Evolutionary conservation across 805 yeast genomes (phyloP).

Genomic region (Tanozyma kutaoensis): DNA sequence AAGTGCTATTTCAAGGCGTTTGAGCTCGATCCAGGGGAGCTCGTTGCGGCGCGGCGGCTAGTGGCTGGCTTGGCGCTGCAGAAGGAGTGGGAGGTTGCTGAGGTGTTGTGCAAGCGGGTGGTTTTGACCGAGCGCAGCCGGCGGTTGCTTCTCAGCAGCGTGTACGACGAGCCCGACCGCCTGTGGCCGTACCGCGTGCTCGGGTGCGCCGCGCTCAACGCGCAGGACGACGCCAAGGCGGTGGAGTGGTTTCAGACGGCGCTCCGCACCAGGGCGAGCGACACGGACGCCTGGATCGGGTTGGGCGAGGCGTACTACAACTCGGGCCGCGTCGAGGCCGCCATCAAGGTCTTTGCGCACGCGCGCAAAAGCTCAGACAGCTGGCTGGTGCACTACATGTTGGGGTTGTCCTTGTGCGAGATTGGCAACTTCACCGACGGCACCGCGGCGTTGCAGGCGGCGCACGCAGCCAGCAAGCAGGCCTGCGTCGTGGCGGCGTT

Average conservation of each 20-base stretch:
- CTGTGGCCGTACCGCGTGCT: conserved; percentile 87
- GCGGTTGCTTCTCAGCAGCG: conserved; percentile 22
- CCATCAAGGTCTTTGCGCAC: conserved; percentile 65
- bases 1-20: conserved; percentile 85
- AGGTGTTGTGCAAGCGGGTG: conserved; percentile 53
- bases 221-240: conserved; percentile 62
- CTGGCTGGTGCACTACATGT: conserved; percentile 53
- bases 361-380: conserved; percentile 40
- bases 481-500: too few species aligned
- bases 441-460: conserved; percentile 32
- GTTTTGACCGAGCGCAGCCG: conserved; percentile 51
- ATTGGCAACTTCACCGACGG: conserved; percentile 55
- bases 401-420: conserved; percentile 51
- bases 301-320: conserved; percentile 90
- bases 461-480: too few species aligned
- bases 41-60: conserved; percentile 59
- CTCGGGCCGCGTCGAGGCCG: conserved; percentile 80
- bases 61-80: conserved; percentile 54
- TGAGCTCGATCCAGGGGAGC: conserved; percentile 69
- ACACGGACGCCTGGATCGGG: conserved; percentile 81
- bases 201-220: conserved; percentile 66
- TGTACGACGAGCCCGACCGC: conserved; percentile 18
- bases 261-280: conserved; percentile 51
- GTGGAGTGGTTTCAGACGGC: conserved; percentile 85
- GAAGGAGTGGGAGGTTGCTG: conserved; percentile 78